These are phyloP conservation scores for Staphylotrichum tortipilum DNA, from an alignment of 495 filamentous ascomycete genomes.

Conservation along the genomic window DNA sequence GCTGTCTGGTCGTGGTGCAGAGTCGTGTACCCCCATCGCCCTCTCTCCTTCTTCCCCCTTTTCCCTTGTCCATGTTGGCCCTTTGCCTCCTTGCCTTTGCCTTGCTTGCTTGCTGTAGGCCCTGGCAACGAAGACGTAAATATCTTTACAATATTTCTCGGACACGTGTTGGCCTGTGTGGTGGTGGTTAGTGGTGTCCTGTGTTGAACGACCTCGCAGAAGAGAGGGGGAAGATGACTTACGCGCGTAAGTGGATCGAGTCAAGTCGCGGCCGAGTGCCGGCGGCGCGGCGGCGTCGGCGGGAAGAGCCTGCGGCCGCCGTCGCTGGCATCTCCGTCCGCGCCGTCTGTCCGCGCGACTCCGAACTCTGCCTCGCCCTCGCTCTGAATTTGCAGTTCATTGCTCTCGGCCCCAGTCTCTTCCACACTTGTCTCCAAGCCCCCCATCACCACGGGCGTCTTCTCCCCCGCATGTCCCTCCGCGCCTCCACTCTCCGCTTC, in stretches of 20 bases:
- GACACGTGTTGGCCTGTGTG: too few species aligned
- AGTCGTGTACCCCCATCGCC: too few species aligned
- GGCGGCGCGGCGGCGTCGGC: not conserved
- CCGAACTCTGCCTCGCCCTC: not conserved
- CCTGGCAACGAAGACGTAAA: conserved; percentile 7
- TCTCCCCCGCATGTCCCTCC: not conserved
- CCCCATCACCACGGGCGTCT: too few species aligned
- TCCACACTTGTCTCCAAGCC: too few species aligned
- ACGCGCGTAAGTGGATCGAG: not conserved
- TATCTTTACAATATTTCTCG: conserved; percentile 8
- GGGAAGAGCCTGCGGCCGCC: not conserved
- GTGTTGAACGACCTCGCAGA: not conserved
- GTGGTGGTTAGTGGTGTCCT: not conserved
- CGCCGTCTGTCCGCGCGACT: too few species aligned
- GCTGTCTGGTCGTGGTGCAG: not conserved
- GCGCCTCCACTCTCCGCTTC: not conserved
- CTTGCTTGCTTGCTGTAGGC: too few species aligned
- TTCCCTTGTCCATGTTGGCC: too few species aligned
- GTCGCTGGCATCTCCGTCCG: too few species aligned
- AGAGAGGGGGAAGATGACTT: not conserved
- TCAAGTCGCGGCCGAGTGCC: conserved; percentile 6
- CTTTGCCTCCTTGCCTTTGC: too few species aligned
- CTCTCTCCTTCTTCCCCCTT: too few species aligned
- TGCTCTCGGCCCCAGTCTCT: too few species aligned
- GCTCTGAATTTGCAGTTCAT: not conserved